Conservation (phyloP, 495 filamentous ascomycete species). For the Sporormia fimetaria region DNA sequence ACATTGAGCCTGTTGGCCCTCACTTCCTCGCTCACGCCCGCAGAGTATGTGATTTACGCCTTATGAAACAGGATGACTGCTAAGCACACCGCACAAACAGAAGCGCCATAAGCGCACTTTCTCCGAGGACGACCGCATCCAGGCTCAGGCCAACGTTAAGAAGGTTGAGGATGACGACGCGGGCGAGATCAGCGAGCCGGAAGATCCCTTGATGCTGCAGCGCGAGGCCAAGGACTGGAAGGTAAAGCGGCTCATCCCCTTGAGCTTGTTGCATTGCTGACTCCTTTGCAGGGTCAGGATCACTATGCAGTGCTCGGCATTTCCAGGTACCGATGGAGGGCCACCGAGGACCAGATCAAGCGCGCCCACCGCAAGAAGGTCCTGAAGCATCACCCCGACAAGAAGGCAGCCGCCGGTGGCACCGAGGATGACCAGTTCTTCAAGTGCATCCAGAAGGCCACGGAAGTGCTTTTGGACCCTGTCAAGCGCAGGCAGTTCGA, state of each 20-base stretch:
- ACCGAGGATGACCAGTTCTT: constrained; percentile 97
- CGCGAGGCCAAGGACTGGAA: constrained; percentile 99
- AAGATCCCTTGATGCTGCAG: constrained; percentile 80
- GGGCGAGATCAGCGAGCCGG: constrained; percentile 81
- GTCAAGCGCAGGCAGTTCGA: constrained; percentile 91
- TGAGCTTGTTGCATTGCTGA: neutral
- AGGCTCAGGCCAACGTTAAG: constrained; percentile 87
- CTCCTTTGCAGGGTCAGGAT: constrained; percentile 61
- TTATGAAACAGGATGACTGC: constrained; percentile 11
- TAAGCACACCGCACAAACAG: constrained; percentile 32
- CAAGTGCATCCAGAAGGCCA: constrained; percentile 99
- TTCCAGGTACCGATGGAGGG: constrained; percentile 77
- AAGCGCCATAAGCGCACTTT: constrained; percentile 93
- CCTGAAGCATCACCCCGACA: constrained; percentile 94
- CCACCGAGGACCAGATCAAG: constrained; percentile 97
- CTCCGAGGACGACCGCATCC: constrained; percentile 94
- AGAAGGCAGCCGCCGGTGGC: constrained; percentile 82
- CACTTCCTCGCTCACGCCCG: constrained; percentile 97
- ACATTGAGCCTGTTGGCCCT: constrained; percentile 88
- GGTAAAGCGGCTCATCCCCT: constrained; percentile 38
- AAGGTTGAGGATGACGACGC: constrained; percentile 88
- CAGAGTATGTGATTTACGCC: constrained; percentile 45
- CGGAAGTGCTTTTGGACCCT: constrained; percentile 84
- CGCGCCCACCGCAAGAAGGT: constrained; percentile 98
- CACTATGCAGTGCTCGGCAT: constrained; percentile 96